Percentiles rank a stretch among this genome's conserved stretches.
phyloP scores from a whole-genome alignment of 148 eudicot genomes.

The Chenopodium formosanum region DNA sequence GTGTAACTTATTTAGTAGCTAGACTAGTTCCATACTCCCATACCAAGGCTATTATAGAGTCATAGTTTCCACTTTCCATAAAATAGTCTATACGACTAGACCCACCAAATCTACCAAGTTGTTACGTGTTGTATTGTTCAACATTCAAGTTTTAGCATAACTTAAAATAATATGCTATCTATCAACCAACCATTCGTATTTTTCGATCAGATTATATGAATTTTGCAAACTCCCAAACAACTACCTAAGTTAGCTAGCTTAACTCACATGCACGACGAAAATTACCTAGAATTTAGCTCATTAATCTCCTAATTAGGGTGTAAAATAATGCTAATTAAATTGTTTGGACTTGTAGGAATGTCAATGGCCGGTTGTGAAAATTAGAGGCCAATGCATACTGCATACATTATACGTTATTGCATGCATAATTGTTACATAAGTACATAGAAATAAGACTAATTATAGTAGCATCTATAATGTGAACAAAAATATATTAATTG shows the following conservation, averaged over 20 bases:
- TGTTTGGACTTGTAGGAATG: neutral
- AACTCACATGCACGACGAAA: too few relatives aligned
- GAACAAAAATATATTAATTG: neutral
- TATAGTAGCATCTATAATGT: neutral
- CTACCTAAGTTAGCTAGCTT: too few relatives aligned
- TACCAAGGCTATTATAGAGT: neutral
- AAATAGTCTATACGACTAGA: neutral
- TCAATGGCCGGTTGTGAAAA: conserved; percentile 1
- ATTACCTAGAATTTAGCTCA: too few relatives aligned
- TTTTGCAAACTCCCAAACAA: too few relatives aligned
- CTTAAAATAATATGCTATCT: too few relatives aligned
- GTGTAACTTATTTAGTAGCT: neutral
- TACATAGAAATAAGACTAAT: neutral
- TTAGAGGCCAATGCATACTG: neutral
- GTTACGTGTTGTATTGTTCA: neutral
- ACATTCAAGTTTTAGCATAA: neutral
- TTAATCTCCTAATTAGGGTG: neutral
- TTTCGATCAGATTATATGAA: too few relatives aligned
- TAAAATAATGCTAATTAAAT: neutral
- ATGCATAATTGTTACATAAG: neutral
- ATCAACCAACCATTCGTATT: too few relatives aligned
- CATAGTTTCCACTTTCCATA: too few relatives aligned
- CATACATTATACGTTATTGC: neutral
- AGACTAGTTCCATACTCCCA: neutral
- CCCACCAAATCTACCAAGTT: neutral